Conservation (phyloP, 345 rosid genomes). For the Jatropha curcas region DNA sequence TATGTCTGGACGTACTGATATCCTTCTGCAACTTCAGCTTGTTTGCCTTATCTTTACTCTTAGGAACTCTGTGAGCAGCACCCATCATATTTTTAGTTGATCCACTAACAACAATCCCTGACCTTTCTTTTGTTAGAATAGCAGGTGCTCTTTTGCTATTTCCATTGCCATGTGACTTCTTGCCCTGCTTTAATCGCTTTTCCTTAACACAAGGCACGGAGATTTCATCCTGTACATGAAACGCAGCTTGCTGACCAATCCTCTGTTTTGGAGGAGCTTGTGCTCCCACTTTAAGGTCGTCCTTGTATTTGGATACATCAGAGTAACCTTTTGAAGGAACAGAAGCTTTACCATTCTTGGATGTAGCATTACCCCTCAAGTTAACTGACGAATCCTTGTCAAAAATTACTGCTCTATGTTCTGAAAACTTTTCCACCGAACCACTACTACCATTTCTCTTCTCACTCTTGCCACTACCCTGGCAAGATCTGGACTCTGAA, state of each 20-base stretch:
- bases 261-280: conserved; percentile 23
- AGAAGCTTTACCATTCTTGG: conserved; percentile 18
- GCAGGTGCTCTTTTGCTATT: conserved; percentile 16
- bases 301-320: conserved; percentile 20
- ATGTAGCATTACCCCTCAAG: conserved; percentile 17
- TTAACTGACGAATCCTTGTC: conserved; percentile 15
- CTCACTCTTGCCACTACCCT: conserved; percentile 26
- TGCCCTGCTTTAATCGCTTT: conserved; percentile 28
- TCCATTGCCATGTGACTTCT: conserved; percentile 39
- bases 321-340: conserved; percentile 22
- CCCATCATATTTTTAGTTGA: conserved; percentile 22
- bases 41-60: conserved; percentile 26
- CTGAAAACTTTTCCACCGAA: conserved; percentile 27
- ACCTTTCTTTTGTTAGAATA: conserved; percentile 14
- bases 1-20: conserved; percentile 26
- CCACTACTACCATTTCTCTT: conserved; percentile 24
- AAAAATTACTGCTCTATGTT: conserved; percentile 5
- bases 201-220: conserved; percentile 28
- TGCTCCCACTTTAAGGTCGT: conserved; percentile 1
- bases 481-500: conserved; percentile 31
- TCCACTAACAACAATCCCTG: conserved; percentile 30
- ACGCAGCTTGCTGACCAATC: conserved; percentile 22
- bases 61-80: conserved; percentile 30
- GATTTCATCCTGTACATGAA: conserved; percentile 19
- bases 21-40: conserved; percentile 41